Percentiles rank a stretch among this genome's conserved stretches.
phyloP scores from a whole-genome alignment of 495 filamentous ascomycete genomes.

The Chaetomium tenue region DNA sequence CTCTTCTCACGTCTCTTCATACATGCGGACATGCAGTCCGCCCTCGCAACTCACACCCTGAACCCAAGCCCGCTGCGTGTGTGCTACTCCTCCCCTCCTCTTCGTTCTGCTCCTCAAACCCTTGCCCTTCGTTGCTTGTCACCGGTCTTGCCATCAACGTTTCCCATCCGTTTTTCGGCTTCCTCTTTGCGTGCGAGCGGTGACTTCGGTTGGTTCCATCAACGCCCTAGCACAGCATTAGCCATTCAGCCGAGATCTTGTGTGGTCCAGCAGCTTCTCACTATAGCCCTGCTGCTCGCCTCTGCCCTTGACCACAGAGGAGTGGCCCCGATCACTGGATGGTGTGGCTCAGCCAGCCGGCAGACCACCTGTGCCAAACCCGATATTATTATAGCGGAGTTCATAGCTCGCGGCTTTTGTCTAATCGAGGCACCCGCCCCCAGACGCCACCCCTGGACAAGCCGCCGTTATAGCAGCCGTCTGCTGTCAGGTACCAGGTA shows the following conservation, averaged over 20 bases:
- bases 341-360: constrained; percentile 53
- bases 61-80: constrained; percentile 23
- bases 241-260: constrained; percentile 54
- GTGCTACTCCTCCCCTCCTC: constrained; percentile 21
- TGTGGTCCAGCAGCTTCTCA: constrained; percentile 43
- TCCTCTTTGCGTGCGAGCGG: constrained; percentile 39
- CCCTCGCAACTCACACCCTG: constrained; percentile 30
- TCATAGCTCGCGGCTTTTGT: constrained; percentile 44
- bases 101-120: constrained; percentile 13
- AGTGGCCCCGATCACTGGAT: constrained; percentile 26
- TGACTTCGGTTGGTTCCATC: constrained; percentile 45
- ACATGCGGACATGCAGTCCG: constrained; percentile 26
- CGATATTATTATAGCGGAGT: constrained; percentile 42
- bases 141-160: constrained; percentile 29
- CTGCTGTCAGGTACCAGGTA: constrained; percentile 44
- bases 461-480: constrained; percentile 36
- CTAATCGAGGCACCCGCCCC: constrained; percentile 38
- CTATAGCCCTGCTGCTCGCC: constrained; percentile 42
- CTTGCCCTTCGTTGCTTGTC: constrained; percentile 18
- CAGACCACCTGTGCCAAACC: constrained; percentile 25
- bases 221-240: constrained; percentile 52
- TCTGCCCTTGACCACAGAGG: no score
- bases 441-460: constrained; percentile 37
- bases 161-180: constrained; percentile 34
- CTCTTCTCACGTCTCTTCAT: constrained; percentile 31